Percentiles rank a stretch among this genome's conserved stretches.
These are phyloP conservation scores for Tulasnella sp. DNA, from an alignment of 768 basidiomycete genomes.

Conservation along the genomic window DNA sequence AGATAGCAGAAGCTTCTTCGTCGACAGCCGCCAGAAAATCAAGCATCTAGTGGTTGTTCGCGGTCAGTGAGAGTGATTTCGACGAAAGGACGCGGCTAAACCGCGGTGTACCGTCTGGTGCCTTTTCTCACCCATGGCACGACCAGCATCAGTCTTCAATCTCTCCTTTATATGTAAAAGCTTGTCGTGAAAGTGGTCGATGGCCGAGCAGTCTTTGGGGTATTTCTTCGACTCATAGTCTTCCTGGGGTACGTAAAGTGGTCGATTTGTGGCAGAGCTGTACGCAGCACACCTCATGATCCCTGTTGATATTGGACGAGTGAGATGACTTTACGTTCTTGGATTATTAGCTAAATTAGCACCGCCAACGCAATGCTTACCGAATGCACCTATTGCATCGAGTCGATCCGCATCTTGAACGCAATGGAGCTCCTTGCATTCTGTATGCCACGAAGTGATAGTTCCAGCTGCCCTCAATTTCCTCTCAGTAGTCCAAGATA, in stretches of 20 bases:
- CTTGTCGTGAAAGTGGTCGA: slow-evolving; percentile 82
- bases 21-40: slow-evolving; percentile 46
- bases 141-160: slow-evolving; percentile 69
- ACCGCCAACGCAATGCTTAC: slow-evolving; percentile 26
- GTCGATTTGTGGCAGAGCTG: slow-evolving; percentile 41
- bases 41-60: slow-evolving; percentile 41
- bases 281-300: slow-evolving; percentile 63
- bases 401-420: slow-evolving; percentile 72
- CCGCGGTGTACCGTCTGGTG: slow-evolving; percentile 51
- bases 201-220: slow-evolving; percentile 34
- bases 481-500: slow-evolving; percentile 81
- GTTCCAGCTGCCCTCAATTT: slow-evolving; percentile 41
- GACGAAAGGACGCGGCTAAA: not conserved
- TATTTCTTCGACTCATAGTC: slow-evolving; percentile 21
- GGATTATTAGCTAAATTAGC: no score
- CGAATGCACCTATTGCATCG: slow-evolving; percentile 74
- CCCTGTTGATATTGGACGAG: slow-evolving; percentile 25
- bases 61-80: not conserved
- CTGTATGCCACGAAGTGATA: slow-evolving; percentile 56
- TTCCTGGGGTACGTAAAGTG: slow-evolving; percentile 36
- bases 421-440: slow-evolving; percentile 66
- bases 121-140: slow-evolving; percentile 51
- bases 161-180: slow-evolving; percentile 58
- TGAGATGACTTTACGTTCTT: not conserved
- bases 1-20: slow-evolving; percentile 16